phyloP scores from a whole-genome alignment of 805 yeast species.

The Starmerella tilneyi region DNA sequence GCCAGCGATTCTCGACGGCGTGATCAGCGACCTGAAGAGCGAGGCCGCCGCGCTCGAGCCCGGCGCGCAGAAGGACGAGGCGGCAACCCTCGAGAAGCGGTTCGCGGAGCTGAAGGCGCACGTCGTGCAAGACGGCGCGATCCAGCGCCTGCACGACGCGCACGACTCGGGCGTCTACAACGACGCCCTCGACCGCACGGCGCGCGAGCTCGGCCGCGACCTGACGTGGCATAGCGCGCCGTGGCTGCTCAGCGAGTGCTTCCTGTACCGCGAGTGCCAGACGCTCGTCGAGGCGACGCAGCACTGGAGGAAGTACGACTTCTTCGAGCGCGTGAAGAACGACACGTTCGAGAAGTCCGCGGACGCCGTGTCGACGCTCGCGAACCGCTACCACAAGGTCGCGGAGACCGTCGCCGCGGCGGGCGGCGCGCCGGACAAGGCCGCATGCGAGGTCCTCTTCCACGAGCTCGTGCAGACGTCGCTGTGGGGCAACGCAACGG shows the following conservation, averaged over 20 bases:
- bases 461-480: conserved; percentile 79
- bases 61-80: conserved; percentile 25
- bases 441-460: conserved; percentile 47
- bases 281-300: conserved; percentile 28
- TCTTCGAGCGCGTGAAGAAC: conserved; percentile 61
- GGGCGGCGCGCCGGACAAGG: conserved; percentile 29
- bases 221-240: conserved; percentile 73
- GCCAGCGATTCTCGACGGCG: conserved; percentile 69
- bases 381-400: conserved; percentile 43
- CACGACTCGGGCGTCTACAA: conserved; percentile 49
- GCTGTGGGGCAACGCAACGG: conserved; percentile 98
- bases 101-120: conserved; percentile 37
- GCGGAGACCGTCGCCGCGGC: conserved; percentile 19
- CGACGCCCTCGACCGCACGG: conserved; percentile 8
- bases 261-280: conserved; percentile 51
- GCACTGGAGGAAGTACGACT: conserved; percentile 52
- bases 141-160: conserved; percentile 38
- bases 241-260: conserved; percentile 84
- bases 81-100: conserved; percentile 34
- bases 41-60: conserved; percentile 29
- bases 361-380: conserved; percentile 70
- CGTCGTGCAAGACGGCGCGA: conserved; percentile 35
- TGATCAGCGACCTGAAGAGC: conserved; percentile 51
- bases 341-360: conserved; percentile 65
- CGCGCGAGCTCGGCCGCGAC: conserved; percentile 30